Base-by-base conservation (phyloP, 2,329 filamentous ascomycete genomes). In the Fusarium beomiforme region DNA sequence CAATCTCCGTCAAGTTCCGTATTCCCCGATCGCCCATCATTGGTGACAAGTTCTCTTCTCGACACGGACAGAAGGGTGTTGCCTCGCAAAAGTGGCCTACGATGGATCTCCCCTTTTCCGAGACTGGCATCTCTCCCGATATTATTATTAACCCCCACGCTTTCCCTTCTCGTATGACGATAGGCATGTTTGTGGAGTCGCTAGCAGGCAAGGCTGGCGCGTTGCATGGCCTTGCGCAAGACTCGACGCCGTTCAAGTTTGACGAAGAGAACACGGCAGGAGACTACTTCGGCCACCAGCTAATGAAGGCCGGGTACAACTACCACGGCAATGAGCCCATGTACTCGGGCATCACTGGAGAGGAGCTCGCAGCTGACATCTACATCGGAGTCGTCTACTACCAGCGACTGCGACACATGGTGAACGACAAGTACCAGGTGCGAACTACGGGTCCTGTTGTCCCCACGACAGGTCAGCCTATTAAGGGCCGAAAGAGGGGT, bases 91-190 rank as follows among this genome's bases (percentile, higher is more conserved):
- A 98, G 80, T 99, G 96, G 94, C 96, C 95, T 1, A 89, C 91
- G 5, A 85, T 93, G 64, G 95, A 98, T 80, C 96, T 99, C 93
- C 96, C 96, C 6, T 99, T 98, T 83, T 94, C 93, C 5, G 96
- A 99, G 83, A 93, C 92, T 9, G 96, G 96, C 58, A 98, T 99
- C 67, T 95, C 98, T 78, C 96, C 96, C 13, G 96, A 99, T 82
- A 88, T 97, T 77, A 99, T 99, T 82, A 99, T 99, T 86, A 99
- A 99, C 84, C 96, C 96, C 42, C 96, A 99, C 87, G 96, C 96
- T 78, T 99, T 99, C 88, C 96, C 96, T 11, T 98, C 95, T 47
- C 95, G 96, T 83, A 99, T 99, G 96, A 99, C 96, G 23, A 99
- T 99, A 79, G 96, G 96, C 79, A 98, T 98, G 93, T 98, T 99